Conservation (phyloP, 208 protist genomes). For the Vickermania ingenoplastis region DNA sequence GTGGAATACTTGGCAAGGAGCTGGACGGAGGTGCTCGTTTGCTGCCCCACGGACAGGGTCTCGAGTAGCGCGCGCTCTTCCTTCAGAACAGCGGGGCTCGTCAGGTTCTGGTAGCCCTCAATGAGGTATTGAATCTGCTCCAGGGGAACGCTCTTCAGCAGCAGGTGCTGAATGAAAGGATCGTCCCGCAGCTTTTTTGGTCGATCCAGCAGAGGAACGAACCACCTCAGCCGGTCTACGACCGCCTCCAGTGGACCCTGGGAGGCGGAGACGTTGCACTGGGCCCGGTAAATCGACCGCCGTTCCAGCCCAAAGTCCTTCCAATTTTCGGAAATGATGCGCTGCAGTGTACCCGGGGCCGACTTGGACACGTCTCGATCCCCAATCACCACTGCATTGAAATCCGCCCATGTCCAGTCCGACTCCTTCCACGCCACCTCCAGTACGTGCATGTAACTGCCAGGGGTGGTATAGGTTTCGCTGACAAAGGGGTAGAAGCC, state of each 20-base stretch:
- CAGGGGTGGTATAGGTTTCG: slow-evolving; percentile 26
- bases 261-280: slow-evolving; percentile 36
- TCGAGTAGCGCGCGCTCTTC: slow-evolving; percentile 11
- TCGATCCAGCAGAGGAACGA: slow-evolving; percentile 12
- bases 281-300: slow-evolving; percentile 20
- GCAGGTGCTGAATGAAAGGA: slow-evolving; percentile 27
- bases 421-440: slow-evolving; percentile 36
- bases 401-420: slow-evolving; percentile 34
- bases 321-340: slow-evolving; percentile 40
- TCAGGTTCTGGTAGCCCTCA: slow-evolving; percentile 7
- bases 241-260: slow-evolving; percentile 49
- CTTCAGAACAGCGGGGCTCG: slow-evolving; percentile 1
- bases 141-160: slow-evolving; percentile 36
- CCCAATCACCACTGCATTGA: slow-evolving; percentile 40
- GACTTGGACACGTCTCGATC: slow-evolving; percentile 13
- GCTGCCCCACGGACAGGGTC: slow-evolving; percentile 13
- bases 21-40: slow-evolving; percentile 27
- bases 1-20: background rate
- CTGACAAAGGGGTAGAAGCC: slow-evolving; percentile 52
- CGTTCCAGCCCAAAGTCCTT: slow-evolving; percentile 22
- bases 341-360: slow-evolving; percentile 30
- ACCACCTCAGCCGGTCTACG: slow-evolving; percentile 53
- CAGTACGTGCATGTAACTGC: slow-evolving; percentile 26
- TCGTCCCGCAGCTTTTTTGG: slow-evolving; percentile 7
- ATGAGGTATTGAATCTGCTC: slow-evolving; percentile 17